Base-by-base conservation (phyloP, 805 yeast species). In the Cyberlindnera japonica region DNA sequence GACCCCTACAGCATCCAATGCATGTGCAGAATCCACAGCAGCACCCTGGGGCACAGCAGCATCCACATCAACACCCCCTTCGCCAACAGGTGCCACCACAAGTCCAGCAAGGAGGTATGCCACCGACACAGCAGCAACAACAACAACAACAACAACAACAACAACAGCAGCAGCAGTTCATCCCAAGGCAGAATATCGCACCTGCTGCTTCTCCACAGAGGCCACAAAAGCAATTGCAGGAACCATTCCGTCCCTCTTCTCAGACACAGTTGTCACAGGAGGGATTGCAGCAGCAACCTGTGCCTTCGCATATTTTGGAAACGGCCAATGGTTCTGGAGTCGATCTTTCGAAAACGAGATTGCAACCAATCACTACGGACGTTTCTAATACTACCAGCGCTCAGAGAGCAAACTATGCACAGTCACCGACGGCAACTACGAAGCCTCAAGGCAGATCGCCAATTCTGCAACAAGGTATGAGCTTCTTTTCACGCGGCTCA, bases 401-500 rank as follows among this genome's bases (percentile, higher is more conserved):
- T 9, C 41, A 41, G 33, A 37, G 45, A 30, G 29, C 39, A 2
- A 37, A 34, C 21, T 55, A 43, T 16, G 53, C 46, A 20, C 54
- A 41, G 35, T 38, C 44, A 3, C 52, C 49, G 23, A 39, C 43
- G n/a, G n/a, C n/a, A 12, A 36, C 46, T 3, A 14, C 31, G 3
- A 45, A 48, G 45, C 7, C 43, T 38, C 18, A 50, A 25, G 46
- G 45, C 15, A 57, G 61, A 48, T 58, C 66, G 29, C 72, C 72
- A 1, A 60, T 60, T 12, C 44, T 67, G 26, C 61, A 67, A 14
- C 71, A 67, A 42, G 67, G 71, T 1, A 42, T 61, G 17, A 63
- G 58, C 31, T 58, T 67, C 19, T 42, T 66, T n/a, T 47, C 64
- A 22, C 61, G 62, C 34, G 48, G 40, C 20, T 13, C 20, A 10